Evolutionary conservation across 352 stramenopile genomes (phyloP).

Genomic region (Proteromonas lacertae): DNA sequence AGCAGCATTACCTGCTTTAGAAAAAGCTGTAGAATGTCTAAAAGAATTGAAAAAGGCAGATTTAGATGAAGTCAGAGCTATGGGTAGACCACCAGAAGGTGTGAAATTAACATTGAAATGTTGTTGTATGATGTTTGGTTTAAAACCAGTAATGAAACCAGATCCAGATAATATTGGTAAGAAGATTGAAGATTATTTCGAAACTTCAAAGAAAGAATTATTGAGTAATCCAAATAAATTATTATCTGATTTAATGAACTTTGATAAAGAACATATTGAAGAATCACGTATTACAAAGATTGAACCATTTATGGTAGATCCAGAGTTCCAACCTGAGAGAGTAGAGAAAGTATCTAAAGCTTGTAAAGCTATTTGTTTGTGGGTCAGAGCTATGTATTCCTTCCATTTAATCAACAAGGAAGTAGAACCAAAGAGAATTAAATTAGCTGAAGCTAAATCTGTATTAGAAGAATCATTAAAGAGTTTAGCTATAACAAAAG

Average conservation of each 20-base stretch:
- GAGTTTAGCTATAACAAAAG: slow-evolving; percentile 39
- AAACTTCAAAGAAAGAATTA: slow-evolving; percentile 44
- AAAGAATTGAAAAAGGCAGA: slow-evolving; percentile 57
- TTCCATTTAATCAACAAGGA: slow-evolving; percentile 53
- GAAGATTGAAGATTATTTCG: slow-evolving; percentile 63
- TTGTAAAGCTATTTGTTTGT: slow-evolving; percentile 65
- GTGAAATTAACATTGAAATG: slow-evolving; percentile 65
- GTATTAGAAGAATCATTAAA: slow-evolving; percentile 44
- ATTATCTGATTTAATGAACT: slow-evolving; percentile 54
- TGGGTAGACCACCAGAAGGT: slow-evolving; percentile 59
- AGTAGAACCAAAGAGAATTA: slow-evolving; percentile 56
- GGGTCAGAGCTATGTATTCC: slow-evolving; percentile 57
- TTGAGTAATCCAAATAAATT: slow-evolving; percentile 56
- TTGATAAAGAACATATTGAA: slow-evolving; percentile 70
- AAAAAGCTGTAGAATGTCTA: slow-evolving; percentile 49
- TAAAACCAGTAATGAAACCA: slow-evolving; percentile 60
- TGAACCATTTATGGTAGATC: slow-evolving; percentile 27
- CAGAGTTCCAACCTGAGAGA: slow-evolving; percentile 48
- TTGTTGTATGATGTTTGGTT: slow-evolving; percentile 62
- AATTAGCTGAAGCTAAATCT: slow-evolving; percentile 28
- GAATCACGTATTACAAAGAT: slow-evolving; percentile 33
- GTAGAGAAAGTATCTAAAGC: slow-evolving; percentile 53
- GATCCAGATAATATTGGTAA: slow-evolving; percentile 45
- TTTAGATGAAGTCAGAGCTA: slow-evolving; percentile 65
- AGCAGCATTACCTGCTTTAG: slow-evolving; percentile 48